A percentile compares a stretch with the other conserved stretches of the same genome.
These are phyloP conservation scores for Phytophthora pseudosyringae DNA, from an alignment of 352 stramenopile species.

Conservation along the genomic window DNA sequence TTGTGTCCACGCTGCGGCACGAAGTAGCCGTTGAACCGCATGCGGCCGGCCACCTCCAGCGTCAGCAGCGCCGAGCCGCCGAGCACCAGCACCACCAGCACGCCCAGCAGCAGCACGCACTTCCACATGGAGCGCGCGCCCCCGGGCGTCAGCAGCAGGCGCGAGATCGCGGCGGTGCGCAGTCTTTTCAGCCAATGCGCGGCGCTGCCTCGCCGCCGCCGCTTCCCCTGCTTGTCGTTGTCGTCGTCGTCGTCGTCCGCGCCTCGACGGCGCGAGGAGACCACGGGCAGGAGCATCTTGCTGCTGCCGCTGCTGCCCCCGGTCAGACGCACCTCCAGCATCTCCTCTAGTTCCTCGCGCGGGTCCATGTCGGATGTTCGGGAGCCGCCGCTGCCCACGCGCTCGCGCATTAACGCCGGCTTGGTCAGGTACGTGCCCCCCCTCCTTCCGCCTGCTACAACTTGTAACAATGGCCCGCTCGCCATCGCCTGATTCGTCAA, in stretches of 20 bases:
- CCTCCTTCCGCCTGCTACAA: background rate
- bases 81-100: constrained; percentile 39
- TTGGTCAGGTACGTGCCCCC: background rate
- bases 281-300: constrained; percentile 35
- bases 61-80: constrained; percentile 30
- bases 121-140: constrained; percentile 18
- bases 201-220: constrained; percentile 1
- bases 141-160: constrained; percentile 8
- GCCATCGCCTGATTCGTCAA: constrained; percentile 1
- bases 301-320: constrained; percentile 21
- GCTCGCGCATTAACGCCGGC: constrained; percentile 30
- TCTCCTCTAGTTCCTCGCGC: constrained; percentile 21
- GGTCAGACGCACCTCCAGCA: constrained; percentile 20
- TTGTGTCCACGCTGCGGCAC: constrained; percentile 39
- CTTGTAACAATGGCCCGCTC: background rate
- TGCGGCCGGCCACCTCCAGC: constrained; percentile 53
- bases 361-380: constrained; percentile 28
- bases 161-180: constrained; percentile 3
- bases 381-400: constrained; percentile 27
- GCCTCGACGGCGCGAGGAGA: constrained; percentile 15
- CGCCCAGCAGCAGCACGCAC: constrained; percentile 17
- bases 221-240: constrained; percentile 40
- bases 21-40: constrained; percentile 69
- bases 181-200: constrained; percentile 18
- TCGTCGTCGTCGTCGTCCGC: constrained; percentile 31